phyloP scores from a whole-genome alignment of 1,284 basidiomycete genomes.

The Ceratobasidium sp. region DNA sequence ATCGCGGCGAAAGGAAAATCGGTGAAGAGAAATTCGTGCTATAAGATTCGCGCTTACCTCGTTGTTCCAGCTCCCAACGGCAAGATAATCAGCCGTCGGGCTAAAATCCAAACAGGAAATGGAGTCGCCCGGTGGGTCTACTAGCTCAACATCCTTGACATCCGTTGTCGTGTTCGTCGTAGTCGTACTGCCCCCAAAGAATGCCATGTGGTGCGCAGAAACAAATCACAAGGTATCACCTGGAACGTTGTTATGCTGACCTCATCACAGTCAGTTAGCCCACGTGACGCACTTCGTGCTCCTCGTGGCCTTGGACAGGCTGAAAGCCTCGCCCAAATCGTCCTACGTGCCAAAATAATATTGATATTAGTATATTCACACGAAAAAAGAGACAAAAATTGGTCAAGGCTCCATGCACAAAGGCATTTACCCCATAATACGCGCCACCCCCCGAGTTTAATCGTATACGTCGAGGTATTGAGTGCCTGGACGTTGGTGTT shows the following conservation, averaged over 20 bases:
- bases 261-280: neutral
- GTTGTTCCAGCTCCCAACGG: conserved; percentile 81
- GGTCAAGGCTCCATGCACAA: neutral
- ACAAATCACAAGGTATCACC: conserved; percentile 11
- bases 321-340: too few relatives aligned
- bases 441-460: too few relatives aligned
- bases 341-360: too few relatives aligned
- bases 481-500: too few relatives aligned
- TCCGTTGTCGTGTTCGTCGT: conserved; percentile 9
- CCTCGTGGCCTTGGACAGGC: too few relatives aligned
- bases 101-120: conserved; percentile 70
- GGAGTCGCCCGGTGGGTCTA: conserved; percentile 27
- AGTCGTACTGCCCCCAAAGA: conserved; percentile 26
- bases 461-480: too few relatives aligned
- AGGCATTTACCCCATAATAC: too few relatives aligned
- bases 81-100: conserved; percentile 71
- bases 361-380: too few relatives aligned
- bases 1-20: neutral
- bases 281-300: neutral
- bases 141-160: conserved; percentile 22
- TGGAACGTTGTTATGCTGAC: neutral
- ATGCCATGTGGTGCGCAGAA: conserved; percentile 28
- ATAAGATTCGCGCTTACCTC: conserved; percentile 57
- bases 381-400: neutral
- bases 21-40: neutral